Conservation (phyloP, 345 rosid species). For the Euphorbia lathyris region DNA sequence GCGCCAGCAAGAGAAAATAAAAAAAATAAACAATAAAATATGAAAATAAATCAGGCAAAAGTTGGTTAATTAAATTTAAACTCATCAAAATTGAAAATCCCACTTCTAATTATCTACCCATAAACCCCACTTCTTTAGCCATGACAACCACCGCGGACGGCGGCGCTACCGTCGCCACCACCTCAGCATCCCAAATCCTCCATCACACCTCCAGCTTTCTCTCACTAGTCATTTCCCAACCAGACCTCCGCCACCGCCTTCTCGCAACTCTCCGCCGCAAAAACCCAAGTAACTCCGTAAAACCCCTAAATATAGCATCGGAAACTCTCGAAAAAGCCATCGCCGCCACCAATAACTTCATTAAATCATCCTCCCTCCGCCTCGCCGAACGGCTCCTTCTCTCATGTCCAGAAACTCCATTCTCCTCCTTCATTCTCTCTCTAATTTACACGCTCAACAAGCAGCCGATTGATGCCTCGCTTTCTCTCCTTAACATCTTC, state of each 20-base stretch:
- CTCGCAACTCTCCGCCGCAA: slow-evolving; percentile 35
- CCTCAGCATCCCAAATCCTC: slow-evolving; percentile 39
- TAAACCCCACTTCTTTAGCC: too few species aligned
- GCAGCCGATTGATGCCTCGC: slow-evolving; percentile 41
- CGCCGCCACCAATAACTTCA: slow-evolving; percentile 24
- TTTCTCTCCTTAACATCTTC: slow-evolving; percentile 40
- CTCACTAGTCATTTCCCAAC: slow-evolving; percentile 37
- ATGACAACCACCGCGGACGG: background rate
- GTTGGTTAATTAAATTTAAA: too few species aligned
- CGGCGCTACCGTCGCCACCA: background rate
- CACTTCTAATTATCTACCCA: background rate
- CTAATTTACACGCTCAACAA: slow-evolving; percentile 40
- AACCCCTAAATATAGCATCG: slow-evolving; percentile 37
- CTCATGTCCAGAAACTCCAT: slow-evolving; percentile 31
- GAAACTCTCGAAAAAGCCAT: slow-evolving; percentile 48
- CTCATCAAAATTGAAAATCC: background rate
- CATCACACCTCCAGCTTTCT: slow-evolving; percentile 38
- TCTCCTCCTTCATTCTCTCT: slow-evolving; percentile 50
- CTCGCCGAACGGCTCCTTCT: slow-evolving; percentile 47
- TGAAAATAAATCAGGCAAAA: too few species aligned
- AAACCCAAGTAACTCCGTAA: slow-evolving; percentile 23
- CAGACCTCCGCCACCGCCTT: slow-evolving; percentile 43
- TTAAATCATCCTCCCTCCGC: slow-evolving; percentile 43
- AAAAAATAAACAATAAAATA: too few species aligned
- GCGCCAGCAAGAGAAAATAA: too few species aligned